Evolutionary conservation across 345 rosid genomes (phyloP).

Genomic region (Barbarea vulgaris): DNA sequence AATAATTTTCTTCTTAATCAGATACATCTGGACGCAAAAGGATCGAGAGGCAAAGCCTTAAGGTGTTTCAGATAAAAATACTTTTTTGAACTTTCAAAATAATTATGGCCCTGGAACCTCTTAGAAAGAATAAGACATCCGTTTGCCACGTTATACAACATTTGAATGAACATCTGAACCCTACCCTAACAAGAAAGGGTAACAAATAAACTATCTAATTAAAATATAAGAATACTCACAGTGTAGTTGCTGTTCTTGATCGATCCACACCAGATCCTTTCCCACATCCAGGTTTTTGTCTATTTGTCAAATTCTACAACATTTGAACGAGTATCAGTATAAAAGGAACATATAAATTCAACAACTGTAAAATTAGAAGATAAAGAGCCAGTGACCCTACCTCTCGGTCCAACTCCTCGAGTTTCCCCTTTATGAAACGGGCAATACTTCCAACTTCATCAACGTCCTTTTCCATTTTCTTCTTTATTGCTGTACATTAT

Average conservation of each 20-base stretch:
- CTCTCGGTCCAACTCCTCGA: constrained; percentile 79
- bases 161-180: constrained; percentile 8
- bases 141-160: neutral
- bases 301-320: constrained; percentile 79
- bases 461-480: constrained; percentile 88
- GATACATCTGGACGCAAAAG: neutral
- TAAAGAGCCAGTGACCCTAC: constrained; percentile 40
- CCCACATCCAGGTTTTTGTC: constrained; percentile 83
- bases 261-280: constrained; percentile 90
- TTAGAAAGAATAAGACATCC: neutral
- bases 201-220: neutral
- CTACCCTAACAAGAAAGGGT: neutral
- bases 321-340: neutral
- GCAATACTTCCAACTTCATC: constrained; percentile 93
- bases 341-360: neutral
- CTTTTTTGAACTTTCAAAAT: neutral
- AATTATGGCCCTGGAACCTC: neutral
- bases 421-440: constrained; percentile 67
- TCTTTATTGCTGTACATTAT: constrained; percentile 66
- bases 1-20: neutral
- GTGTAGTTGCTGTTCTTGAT: constrained; percentile 83
- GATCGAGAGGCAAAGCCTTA: neutral
- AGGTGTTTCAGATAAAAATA: neutral
- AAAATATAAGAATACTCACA: constrained; percentile 44
- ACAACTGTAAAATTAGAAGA: neutral